Conservation (phyloP, 1,139 yeast species). For the Arxiozyma heterogenica region DNA sequence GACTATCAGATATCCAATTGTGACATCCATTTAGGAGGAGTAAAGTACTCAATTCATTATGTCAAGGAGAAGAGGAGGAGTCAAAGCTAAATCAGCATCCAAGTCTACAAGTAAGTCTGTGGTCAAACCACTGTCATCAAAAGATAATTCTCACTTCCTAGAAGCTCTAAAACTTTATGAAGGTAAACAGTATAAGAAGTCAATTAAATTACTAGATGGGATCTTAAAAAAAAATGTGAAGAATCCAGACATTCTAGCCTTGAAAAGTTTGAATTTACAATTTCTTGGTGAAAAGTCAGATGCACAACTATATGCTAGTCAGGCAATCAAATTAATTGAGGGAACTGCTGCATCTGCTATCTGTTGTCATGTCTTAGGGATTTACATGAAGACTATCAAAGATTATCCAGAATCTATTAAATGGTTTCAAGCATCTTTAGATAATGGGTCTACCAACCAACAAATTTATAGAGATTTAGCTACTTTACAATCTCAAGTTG, state of each 20-base stretch:
- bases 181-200: conserved; percentile 75
- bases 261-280: conserved; percentile 67
- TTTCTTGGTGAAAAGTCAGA: conserved; percentile 51
- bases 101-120: conserved; percentile 16
- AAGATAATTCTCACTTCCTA: conserved; percentile 56
- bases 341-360: conserved; percentile 45
- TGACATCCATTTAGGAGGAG: not conserved
- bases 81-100: conserved; percentile 5
- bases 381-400: conserved; percentile 63
- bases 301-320: conserved; percentile 51
- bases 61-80: conserved; percentile 19
- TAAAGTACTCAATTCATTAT: conserved; percentile 4
- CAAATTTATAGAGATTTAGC: conserved; percentile 79
- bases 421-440: conserved; percentile 70
- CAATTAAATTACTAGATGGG: conserved; percentile 66
- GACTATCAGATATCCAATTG: not conserved
- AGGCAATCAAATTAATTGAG: conserved; percentile 50
- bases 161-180: conserved; percentile 82
- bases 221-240: conserved; percentile 66
- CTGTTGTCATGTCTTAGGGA: conserved; percentile 79
- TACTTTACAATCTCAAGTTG: conserved; percentile 65
- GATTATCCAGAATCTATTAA: conserved; percentile 71
- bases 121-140: conserved; percentile 4
- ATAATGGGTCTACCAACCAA: conserved; percentile 69
- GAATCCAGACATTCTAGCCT: conserved; percentile 75